Conservation (phyloP, 495 filamentous ascomycete genomes). For the Neurospora sp. region DNA sequence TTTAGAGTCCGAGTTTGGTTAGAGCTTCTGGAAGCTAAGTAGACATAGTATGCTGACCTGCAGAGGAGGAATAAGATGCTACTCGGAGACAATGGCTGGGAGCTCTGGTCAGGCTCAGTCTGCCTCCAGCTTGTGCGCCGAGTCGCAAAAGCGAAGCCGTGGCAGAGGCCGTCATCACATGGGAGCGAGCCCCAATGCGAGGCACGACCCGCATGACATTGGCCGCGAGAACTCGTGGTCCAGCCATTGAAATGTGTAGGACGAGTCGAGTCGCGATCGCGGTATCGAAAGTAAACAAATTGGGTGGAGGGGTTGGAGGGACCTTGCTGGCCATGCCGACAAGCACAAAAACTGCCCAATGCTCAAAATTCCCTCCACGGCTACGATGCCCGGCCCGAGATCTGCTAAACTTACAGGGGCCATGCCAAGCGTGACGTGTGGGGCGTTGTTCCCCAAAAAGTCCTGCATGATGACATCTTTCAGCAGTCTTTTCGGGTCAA, state of each 20-base stretch:
- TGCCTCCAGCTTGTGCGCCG: background rate
- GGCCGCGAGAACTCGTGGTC: slow-evolving; percentile 7
- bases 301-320: background rate
- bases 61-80: slow-evolving; percentile 9
- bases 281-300: background rate
- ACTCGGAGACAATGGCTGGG: slow-evolving; percentile 3
- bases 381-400: background rate
- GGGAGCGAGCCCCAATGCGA: background rate
- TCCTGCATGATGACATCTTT: slow-evolving; percentile 19
- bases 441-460: background rate
- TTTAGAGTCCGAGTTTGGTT: background rate
- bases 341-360: background rate
- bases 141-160: background rate
- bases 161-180: background rate
- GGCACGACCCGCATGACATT: slow-evolving; percentile 1
- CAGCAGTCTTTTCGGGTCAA: background rate
- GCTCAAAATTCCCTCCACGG: background rate
- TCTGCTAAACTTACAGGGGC: background rate
- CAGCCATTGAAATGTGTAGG: slow-evolving; percentile 5
- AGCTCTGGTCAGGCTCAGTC: background rate
- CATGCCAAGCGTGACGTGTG: background rate
- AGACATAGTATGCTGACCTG: background rate
- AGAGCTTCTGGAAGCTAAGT: background rate
- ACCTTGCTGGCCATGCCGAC: background rate
- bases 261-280: background rate